phyloP scores from a whole-genome alignment of 2,329 filamentous ascomycete genomes.

The Colletotrichum trifolii region DNA sequence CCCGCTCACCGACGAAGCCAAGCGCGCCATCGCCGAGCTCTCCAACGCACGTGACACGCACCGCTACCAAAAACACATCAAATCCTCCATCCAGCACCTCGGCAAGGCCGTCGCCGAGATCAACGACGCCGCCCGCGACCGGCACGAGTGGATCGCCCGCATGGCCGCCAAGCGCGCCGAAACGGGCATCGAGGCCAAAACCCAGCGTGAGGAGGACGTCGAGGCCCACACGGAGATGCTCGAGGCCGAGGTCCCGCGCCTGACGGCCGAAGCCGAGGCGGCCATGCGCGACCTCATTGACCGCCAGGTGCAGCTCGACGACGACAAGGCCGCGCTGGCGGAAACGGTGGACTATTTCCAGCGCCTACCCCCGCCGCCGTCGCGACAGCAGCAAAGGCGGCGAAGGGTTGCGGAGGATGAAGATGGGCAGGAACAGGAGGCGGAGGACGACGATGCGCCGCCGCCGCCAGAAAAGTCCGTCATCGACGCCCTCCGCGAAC shows the following conservation, averaged over 20 bases:
- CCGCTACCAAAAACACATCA: slow-evolving; percentile 59
- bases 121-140: slow-evolving; percentile 58
- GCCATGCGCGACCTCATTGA: slow-evolving; percentile 63
- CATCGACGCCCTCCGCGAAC: slow-evolving; percentile 48
- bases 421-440: slow-evolving; percentile 40
- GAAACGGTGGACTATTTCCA: slow-evolving; percentile 43
- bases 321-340: slow-evolving; percentile 54
- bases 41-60: slow-evolving; percentile 52
- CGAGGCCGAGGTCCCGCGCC: slow-evolving; percentile 50
- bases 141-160: slow-evolving; percentile 47
- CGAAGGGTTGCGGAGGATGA: slow-evolving; percentile 24
- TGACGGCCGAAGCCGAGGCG: slow-evolving; percentile 59
- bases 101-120: slow-evolving; percentile 58
- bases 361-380: slow-evolving; percentile 16
- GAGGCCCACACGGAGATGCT: slow-evolving; percentile 53
- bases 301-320: slow-evolving; percentile 59
- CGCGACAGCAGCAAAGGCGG: slow-evolving; percentile 9
- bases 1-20: slow-evolving; percentile 54
- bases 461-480: slow-evolving; percentile 41
- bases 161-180: slow-evolving; percentile 50
- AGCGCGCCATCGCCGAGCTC: slow-evolving; percentile 55
- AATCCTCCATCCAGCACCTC: slow-evolving; percentile 55
- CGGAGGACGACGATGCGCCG: slow-evolving; percentile 39
- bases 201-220: slow-evolving; percentile 49
- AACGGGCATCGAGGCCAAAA: slow-evolving; percentile 47